phyloP scores from a whole-genome alignment of 345 rosid genomes.

The Eucalyptus regnans region DNA sequence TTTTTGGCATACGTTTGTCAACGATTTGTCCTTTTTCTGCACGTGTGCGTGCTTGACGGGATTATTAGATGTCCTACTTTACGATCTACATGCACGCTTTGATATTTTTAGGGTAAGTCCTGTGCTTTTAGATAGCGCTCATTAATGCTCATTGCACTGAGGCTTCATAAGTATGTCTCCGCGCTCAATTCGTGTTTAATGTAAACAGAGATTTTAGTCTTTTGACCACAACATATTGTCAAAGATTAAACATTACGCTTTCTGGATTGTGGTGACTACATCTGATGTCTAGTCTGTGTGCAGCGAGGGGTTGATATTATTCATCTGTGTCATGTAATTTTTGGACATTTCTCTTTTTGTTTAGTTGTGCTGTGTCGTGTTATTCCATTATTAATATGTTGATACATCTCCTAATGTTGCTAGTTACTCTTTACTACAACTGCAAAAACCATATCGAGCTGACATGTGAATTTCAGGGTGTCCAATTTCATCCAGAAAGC shows the following conservation, averaged over 20 bases:
- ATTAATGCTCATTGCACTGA: background rate
- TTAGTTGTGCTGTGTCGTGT: background rate
- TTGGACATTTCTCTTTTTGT: background rate
- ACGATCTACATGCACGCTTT: background rate
- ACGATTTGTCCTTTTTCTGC: background rate
- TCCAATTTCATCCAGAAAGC: conserved; percentile 96
- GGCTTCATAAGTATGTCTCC: background rate
- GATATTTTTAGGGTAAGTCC: background rate
- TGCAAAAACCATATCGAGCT: background rate
- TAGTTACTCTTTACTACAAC: background rate
- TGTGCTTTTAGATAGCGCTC: background rate
- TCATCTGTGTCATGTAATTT: background rate
- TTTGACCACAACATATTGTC: background rate
- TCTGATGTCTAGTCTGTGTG: background rate
- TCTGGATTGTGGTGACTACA: background rate
- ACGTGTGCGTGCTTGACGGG: background rate
- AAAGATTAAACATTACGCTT: background rate
- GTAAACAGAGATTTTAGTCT: background rate
- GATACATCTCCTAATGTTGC: background rate
- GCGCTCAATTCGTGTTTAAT: background rate
- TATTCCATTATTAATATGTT: background rate
- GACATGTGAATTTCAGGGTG: conserved; percentile 48
- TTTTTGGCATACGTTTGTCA: background rate
- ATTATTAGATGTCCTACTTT: background rate
- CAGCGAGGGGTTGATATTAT: background rate